phyloP scores from a whole-genome alignment of 352 stramenopile genomes.

The Pythium pectinolyticum region DNA sequence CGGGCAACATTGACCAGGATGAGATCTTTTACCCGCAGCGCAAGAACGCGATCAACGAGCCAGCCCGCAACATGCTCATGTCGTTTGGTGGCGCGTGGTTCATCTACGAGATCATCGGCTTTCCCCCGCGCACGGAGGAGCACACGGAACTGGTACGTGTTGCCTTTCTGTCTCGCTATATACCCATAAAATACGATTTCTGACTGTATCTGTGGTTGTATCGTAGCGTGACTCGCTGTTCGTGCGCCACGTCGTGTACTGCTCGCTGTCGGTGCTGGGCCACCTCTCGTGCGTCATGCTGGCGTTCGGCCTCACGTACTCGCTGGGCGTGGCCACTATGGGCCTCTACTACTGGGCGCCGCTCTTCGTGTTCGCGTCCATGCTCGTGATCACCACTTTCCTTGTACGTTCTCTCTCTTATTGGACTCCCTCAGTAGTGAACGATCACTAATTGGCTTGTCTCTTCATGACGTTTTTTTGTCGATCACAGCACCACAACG shows the following conservation, averaged over 20 bases:
- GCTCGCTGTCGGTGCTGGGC: slow-evolving; percentile 44
- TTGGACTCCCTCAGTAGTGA: background rate
- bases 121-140: slow-evolving; percentile 72
- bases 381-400: slow-evolving; percentile 86
- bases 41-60: slow-evolving; percentile 46
- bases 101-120: slow-evolving; percentile 71
- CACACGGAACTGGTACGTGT: slow-evolving; percentile 73
- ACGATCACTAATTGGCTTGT: background rate
- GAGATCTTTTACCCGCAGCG: slow-evolving; percentile 84
- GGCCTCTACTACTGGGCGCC: slow-evolving; percentile 77
- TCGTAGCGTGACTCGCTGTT: slow-evolving; percentile 70
- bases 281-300: slow-evolving; percentile 51
- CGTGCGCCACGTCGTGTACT: slow-evolving; percentile 54
- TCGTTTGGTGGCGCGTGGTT: slow-evolving; percentile 67
- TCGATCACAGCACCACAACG: slow-evolving; percentile 61
- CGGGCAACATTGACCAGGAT: slow-evolving; percentile 82
- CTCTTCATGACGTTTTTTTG: background rate
- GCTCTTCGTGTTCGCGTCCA: slow-evolving; percentile 71
- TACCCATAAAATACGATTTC: background rate
- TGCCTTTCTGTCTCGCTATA: background rate
- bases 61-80: slow-evolving; percentile 51
- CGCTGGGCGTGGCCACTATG: slow-evolving; percentile 42
- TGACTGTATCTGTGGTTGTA: background rate
- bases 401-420: slow-evolving; percentile 34
- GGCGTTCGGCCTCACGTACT: slow-evolving; percentile 39